Base-by-base conservation (phyloP, 1,139 yeast species). In the Fermentozyma sake region DNA sequence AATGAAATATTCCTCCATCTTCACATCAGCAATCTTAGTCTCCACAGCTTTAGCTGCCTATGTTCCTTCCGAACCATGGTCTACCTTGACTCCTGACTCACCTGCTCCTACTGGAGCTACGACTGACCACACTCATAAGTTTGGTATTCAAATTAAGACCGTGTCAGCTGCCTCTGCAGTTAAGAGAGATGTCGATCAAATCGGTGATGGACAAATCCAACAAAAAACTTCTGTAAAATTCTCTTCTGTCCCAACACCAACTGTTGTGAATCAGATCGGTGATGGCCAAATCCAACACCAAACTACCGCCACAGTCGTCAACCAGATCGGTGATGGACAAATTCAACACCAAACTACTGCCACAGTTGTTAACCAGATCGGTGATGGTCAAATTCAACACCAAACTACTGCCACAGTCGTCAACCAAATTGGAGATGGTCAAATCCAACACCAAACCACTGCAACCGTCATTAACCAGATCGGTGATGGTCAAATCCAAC, bases 101-200 rank as follows among this genome's bases (percentile, higher is more conserved):
- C 45, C 68, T 27, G 61, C 78, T 22, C 72, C 72, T 35, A 37
- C 73, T 20, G 80, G 79, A 47, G 84, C 79, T 38, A 37, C 68
- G 28, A 77, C 86, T 25, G 78, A 77, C 48, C 77, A 76, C 61
- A 39, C 73, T 16, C 58, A 63, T 29, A 62, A 71, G 27, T 81
- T 81, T 47, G 91, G 91, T 64, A 79, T 81, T 46, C 83, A 81
- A 41, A 75, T 80, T 39, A 58, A 62, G 32, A 76, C 83, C 43
- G 48, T 72, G 20, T 38, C 50, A 30, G 38, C 41, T 27, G 48
- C 54, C 26, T 26, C 42, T 26, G 28, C 39, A 13, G 47, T 33
- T 11, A 52, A 52, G 44, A 50, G 59, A 46, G 61, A 46, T 29
- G 34, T 41, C n/a, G 51, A 47, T 52, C 69, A 66, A 50, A 66